These are phyloP conservation scores for Cryptococcus sp. DNA, from an alignment of 1,284 basidiomycete species.

Conservation along the genomic window DNA sequence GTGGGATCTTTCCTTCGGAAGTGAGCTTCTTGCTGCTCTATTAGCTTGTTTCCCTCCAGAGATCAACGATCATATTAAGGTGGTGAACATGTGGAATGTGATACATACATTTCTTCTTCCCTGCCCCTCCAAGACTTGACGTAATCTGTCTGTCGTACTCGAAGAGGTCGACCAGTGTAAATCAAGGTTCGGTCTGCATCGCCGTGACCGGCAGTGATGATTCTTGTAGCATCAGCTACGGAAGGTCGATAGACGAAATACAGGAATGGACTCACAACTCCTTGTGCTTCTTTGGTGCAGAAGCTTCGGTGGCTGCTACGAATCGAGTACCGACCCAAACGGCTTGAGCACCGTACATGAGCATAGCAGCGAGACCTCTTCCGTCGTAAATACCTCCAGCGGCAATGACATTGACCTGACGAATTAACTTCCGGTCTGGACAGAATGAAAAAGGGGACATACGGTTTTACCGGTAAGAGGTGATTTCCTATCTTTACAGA, in stretches of 20 bases:
- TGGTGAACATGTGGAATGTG: neutral
- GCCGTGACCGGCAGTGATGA: conserved; percentile 43
- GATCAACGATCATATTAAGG: neutral
- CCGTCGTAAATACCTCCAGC: conserved; percentile 85
- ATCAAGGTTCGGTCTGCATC: conserved; percentile 69
- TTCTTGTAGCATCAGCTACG: conserved; percentile 15
- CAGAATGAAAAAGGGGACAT: conserved; percentile 6
- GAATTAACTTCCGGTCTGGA: neutral
- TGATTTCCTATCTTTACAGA: conserved; percentile 65
- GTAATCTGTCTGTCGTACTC: conserved; percentile 74
- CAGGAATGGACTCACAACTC: conserved; percentile 54
- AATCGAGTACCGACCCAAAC: conserved; percentile 90
- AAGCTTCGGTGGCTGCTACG: conserved; percentile 74
- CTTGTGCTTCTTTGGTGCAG: conserved; percentile 77
- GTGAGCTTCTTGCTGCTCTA: conserved; percentile 70
- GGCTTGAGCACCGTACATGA: conserved; percentile 78
- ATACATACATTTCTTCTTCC: conserved; percentile 48
- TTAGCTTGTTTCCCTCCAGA: conserved; percentile 1
- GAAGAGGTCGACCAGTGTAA: conserved; percentile 80
- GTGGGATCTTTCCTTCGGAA: conserved; percentile 69
- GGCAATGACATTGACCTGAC: conserved; percentile 65
- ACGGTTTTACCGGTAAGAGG: conserved; percentile 69
- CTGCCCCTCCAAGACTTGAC: conserved; percentile 61
- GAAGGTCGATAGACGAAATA: no score
- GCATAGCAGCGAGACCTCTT: conserved; percentile 74